Base-by-base conservation (phyloP, 768 basidiomycete genomes). In the Grammothele lineata region DNA sequence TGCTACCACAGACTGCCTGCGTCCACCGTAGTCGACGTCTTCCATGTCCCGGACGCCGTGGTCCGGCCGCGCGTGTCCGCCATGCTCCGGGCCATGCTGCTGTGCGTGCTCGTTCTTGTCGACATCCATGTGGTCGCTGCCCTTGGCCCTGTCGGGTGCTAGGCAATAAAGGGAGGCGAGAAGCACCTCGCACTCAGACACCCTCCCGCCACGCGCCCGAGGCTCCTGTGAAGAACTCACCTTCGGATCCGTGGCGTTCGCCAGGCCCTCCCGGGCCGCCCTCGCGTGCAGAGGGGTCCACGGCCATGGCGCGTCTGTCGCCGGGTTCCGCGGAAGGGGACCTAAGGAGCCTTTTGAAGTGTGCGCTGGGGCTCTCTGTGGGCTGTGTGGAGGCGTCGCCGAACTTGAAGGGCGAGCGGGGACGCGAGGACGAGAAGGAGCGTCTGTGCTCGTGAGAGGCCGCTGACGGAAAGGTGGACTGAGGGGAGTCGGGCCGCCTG, bases 1-100 rank as follows among this genome's bases (percentile, higher is more conserved):
- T 57, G 77, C 75, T 34, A 82, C 81, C 53, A 87, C 81, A 22
- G 85, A 86, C 58, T 86, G 85, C 19, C 85, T 70, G 39, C 86
- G 75, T 72, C 85, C 85, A 55, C 66, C 78, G 61, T 82, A 81
- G 67, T 87, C 83, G 58, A 81, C 82, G 45, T 76, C 71, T 40
- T 75, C 75, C 18, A 69, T 67, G 19, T 72, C 73, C 60, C 70
- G 69, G 64, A 54, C 33, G 18, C 34, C 43, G 45, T 38, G 51
- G 35, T 43, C 39, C 33, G 40, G 48, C 42, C 44, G 51, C 39
- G 44, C 39, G 50, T 38, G 39, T 48, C 51, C 51, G 18, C 45
- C 47, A 8, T 21, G 27, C 27, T 48, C 54, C 17, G 22, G 49
- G 30, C 44, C 47, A 35, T 52, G 51, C 14, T 43, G 43, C 12